Base-by-base conservation (phyloP, 345 rosid genomes). In the Gossypium mustelinum region DNA sequence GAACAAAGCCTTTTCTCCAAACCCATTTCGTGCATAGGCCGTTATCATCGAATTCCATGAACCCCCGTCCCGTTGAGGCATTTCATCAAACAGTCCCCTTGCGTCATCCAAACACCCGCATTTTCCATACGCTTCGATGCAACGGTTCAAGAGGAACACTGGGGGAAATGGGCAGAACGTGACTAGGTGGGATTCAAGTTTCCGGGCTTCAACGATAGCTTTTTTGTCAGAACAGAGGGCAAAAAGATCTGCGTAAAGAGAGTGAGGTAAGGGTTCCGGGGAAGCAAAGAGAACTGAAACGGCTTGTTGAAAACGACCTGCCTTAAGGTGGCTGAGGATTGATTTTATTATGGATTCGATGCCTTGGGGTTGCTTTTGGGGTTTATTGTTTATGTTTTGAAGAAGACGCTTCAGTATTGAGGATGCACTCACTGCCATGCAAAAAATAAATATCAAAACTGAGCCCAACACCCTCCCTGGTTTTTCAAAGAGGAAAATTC, bases 31-130 rank as follows among this genome's bases (percentile, higher is more conserved):
- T 2, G 82, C 76, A 77, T 82, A 90, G 7, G 91, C 94, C 0
- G 83, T 76, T 65, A 94, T 87, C 75, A 94, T 66, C 2, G 98
- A 87, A 81, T 94, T 94, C 98, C 98, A 92, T 27, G 98, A 86
- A 2, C 98, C 98, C 43, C 97, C 98, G 75, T 94, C 89, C 78
- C 92, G 87, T n/a, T 81, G 76, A 75, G 89, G 90, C 97, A 92
- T 92, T 89, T 92, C 86, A 73, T 90, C 94, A 18, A 94, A 94
- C 88, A 92, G 78, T 60, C 80, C 87, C 22, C 76, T 73, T 4
- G 98, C 98, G 75, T 90, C 94, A 1, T 25, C 44, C 83, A 87
- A 56, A 56, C 85, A 87, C 2, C 86, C 83, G 68, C 93, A 87
- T 62, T 77, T 77, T 8, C 91, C 97, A 12, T 85, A 94, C 1